A percentile compares a stretch with the other conserved stretches of the same genome.
phyloP scores from a whole-genome alignment of 345 rosid genomes.

The Euphorbia tirucalli region DNA sequence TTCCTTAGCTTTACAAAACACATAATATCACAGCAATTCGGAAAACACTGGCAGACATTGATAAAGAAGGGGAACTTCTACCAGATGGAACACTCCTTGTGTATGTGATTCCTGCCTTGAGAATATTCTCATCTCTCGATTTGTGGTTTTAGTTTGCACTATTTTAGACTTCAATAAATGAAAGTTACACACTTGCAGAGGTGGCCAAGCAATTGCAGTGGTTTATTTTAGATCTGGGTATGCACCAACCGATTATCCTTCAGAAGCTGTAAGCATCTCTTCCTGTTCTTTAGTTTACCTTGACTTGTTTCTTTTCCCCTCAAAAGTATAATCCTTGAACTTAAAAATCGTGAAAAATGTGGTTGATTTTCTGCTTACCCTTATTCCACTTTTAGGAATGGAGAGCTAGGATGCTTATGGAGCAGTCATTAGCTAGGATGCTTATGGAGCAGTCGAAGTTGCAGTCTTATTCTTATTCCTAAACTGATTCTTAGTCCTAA shows the following conservation, averaged over 20 bases:
- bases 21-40: conserved; percentile 60
- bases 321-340: background rate
- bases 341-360: background rate
- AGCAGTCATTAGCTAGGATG: conserved; percentile 80
- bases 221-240: conserved; percentile 95
- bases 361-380: conserved; percentile 1
- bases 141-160: conserved; percentile 12
- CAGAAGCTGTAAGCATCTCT: conserved; percentile 71
- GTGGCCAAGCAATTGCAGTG: conserved; percentile 60
- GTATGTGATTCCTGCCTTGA: conserved; percentile 42
- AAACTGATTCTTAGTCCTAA: no score
- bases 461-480: no score
- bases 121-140: conserved; percentile 15
- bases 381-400: conserved; percentile 60
- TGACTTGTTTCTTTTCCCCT: background rate
- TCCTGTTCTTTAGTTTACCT: conserved; percentile 3
- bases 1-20: conserved; percentile 79
- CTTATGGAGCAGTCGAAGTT: no score
- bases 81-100: conserved; percentile 79
- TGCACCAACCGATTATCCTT: conserved; percentile 82
- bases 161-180: conserved; percentile 9
- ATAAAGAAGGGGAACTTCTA: conserved; percentile 59
- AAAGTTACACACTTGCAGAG: conserved; percentile 51
- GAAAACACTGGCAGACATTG: conserved; percentile 85
- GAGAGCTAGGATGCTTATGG: conserved; percentile 82